Conservation (phyloP, 164 flowering plant species). For the Cinnamomum chago region DNA sequence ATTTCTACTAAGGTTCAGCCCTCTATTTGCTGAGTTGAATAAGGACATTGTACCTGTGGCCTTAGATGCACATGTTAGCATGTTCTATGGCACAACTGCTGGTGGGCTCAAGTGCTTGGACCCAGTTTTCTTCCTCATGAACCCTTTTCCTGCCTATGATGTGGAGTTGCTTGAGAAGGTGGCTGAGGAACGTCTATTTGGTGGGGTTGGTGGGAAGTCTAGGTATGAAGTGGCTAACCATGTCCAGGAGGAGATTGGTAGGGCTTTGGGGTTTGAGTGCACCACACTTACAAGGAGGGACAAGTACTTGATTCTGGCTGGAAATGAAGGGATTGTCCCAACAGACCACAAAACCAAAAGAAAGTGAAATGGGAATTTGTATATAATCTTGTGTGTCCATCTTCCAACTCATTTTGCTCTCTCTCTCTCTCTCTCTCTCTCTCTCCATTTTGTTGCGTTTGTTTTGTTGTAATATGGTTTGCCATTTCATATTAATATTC, state of each 20-base stretch:
- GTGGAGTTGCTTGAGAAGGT: constrained; percentile 26
- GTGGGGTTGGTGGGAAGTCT: constrained; percentile 29
- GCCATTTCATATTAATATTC: no score
- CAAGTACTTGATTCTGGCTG: constrained; percentile 55
- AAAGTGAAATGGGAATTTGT: neutral
- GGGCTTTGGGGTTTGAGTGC: constrained; percentile 52
- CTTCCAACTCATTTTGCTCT: no score
- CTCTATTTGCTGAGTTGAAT: constrained; percentile 38
- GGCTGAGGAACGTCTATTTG: constrained; percentile 6
- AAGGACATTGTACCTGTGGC: constrained; percentile 38
- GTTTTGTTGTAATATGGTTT: no score
- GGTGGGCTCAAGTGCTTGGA: constrained; percentile 38
- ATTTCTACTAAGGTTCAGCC: constrained; percentile 37
- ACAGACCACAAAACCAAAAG: neutral
- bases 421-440: no score
- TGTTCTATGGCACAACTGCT: constrained; percentile 40
- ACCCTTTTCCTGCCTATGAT: constrained; percentile 26
- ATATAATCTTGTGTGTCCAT: no score
- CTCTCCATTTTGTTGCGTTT: no score
- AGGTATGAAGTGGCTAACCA: constrained; percentile 50
- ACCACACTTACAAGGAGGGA: constrained; percentile 62
- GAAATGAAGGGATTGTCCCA: constrained; percentile 43
- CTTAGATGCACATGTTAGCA: constrained; percentile 17
- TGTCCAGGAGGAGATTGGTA: constrained; percentile 44
- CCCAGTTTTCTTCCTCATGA: constrained; percentile 36